Base-by-base conservation (phyloP, 257 asterid species). In the Cynanchum wilfordii region DNA sequence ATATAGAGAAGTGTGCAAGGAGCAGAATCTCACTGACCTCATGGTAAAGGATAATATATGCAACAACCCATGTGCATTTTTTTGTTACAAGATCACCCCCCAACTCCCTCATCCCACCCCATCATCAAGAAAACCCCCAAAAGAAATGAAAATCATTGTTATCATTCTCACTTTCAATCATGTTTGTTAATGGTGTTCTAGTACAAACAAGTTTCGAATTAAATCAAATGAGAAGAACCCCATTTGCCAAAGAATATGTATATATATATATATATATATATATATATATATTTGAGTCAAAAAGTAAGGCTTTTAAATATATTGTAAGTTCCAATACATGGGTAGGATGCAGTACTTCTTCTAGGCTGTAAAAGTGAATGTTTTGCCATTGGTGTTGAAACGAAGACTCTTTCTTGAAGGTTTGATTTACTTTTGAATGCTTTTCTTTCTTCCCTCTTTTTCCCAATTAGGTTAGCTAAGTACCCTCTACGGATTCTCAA, bases 11-110 rank as follows among this genome's bases (percentile, higher is more conserved):
- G 56, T 16, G 69, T 73, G 79, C n/a, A 36, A 10, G 65, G 73
- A 69, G 76, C 73, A 76, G 77, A 77, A 77, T 77, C 79, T 80
- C 60, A 33, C 66, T 77, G 75, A 70, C 69, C 71, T 80, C 66
- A 1, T 63, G 38, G 52, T 60, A 66, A 66, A 52, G 57, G 60
- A 70, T 77, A 16, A 38, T 51, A 49, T 62, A 45, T 60, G 65
- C 24, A 74, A 63, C 76, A 78, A 54, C 76, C 82, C 82, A 81
- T 75, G 80, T 78, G 85, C 79, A 77, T n/a, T 74, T 69, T 33
- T 33, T 2, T 2, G 38, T 65, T 70, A 56, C 70, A 66, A 59
- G 57, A 27, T n/a, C 67, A 17, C 62, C 42, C 8, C 33, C 0
- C 38, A n/a, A n/a, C 22, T 19, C 69, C 68, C 56, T 42, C 25